A percentile compares a stretch with the other conserved stretches of the same genome.
phyloP scores from a whole-genome alignment of 208 protist genomes.

The Blastocrithidia nonstop region DNA sequence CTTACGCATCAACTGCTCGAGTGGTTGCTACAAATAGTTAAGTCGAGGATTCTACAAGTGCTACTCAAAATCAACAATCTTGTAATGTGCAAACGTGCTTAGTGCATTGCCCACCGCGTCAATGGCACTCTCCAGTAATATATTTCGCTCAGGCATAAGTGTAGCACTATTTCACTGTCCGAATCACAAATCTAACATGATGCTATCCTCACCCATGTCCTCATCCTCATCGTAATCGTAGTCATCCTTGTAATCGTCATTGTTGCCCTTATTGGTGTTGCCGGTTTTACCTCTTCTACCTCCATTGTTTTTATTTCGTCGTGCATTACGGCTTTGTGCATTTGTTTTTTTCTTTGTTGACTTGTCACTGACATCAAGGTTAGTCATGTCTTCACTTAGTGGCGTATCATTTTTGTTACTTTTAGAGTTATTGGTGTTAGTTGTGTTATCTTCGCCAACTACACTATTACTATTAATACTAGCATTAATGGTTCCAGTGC shows the following conservation, averaged over 20 bases:
- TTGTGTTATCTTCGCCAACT: too few species aligned
- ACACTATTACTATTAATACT: too few species aligned
- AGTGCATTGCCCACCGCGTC: conserved; percentile 53
- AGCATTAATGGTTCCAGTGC: neutral
- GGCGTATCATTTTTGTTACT: too few species aligned
- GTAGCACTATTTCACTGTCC: conserved; percentile 66
- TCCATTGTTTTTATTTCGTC: neutral
- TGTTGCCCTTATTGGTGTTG: conserved; percentile 3
- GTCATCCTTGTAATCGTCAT: too few species aligned
- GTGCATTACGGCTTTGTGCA: too few species aligned
- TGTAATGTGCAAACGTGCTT: conserved; percentile 56
- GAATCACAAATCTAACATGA: conserved; percentile 23
- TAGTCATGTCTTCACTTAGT: too few species aligned
- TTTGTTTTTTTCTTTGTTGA: too few species aligned
- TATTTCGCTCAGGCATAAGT: conserved; percentile 24
- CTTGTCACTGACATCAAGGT: too few species aligned
- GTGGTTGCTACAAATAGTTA: conserved; percentile 61
- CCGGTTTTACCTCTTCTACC: neutral
- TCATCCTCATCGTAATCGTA: too few species aligned
- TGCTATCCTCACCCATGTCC: conserved; percentile 1
- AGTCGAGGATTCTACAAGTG: conserved; percentile 66
- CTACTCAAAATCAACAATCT: conserved; percentile 72
- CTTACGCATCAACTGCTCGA: conserved; percentile 27
- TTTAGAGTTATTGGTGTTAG: too few species aligned
- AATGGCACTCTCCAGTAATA: conserved; percentile 23